Conservation (phyloP, 2,329 filamentous ascomycete species). For the Tolypocladium inflatum region DNA sequence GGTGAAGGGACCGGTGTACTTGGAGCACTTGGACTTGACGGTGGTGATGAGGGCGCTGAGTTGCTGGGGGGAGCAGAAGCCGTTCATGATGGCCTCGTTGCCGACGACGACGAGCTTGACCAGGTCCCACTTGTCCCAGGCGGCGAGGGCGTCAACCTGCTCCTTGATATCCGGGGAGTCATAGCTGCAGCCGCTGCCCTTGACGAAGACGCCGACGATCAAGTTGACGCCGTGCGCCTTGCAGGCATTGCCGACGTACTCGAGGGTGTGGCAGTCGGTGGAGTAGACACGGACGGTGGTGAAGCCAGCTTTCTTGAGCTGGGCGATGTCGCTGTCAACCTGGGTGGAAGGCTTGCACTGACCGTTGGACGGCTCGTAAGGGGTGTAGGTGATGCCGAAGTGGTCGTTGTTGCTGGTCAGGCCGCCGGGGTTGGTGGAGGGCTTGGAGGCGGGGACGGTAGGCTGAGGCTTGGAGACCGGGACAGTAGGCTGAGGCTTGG, state of each 20-base stretch:
- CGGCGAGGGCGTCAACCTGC: slow-evolving; percentile 65
- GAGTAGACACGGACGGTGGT: slow-evolving; percentile 73
- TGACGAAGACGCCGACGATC: slow-evolving; percentile 84
- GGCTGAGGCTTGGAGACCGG: slow-evolving; percentile 12
- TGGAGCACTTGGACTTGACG: slow-evolving; percentile 58
- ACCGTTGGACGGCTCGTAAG: slow-evolving; percentile 49
- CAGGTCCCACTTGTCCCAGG: slow-evolving; percentile 64
- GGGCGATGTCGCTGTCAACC: slow-evolving; percentile 50
- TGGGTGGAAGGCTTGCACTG: slow-evolving; percentile 54
- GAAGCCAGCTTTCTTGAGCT: slow-evolving; percentile 60
- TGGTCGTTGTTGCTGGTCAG: slow-evolving; percentile 39
- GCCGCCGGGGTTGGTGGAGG: slow-evolving; percentile 14
- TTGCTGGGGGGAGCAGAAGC: slow-evolving; percentile 51
- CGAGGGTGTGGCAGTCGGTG: slow-evolving; percentile 78
- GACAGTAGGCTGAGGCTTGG: slow-evolving; percentile 12
- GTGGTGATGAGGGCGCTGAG: slow-evolving; percentile 63
- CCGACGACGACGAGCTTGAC: slow-evolving; percentile 77
- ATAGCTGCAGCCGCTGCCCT: slow-evolving; percentile 50
- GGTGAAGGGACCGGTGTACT: slow-evolving; percentile 68
- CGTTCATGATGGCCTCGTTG: slow-evolving; percentile 83
- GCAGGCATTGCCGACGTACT: slow-evolving; percentile 63
- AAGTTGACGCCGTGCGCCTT: slow-evolving; percentile 60
- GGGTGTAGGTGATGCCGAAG: slow-evolving; percentile 74
- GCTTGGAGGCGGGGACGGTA: slow-evolving; percentile 4
- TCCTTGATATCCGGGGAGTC: slow-evolving; percentile 50